These are phyloP conservation scores for Brassica balearica DNA, from an alignment of 441 rosid species.

Conservation along the genomic window DNA sequence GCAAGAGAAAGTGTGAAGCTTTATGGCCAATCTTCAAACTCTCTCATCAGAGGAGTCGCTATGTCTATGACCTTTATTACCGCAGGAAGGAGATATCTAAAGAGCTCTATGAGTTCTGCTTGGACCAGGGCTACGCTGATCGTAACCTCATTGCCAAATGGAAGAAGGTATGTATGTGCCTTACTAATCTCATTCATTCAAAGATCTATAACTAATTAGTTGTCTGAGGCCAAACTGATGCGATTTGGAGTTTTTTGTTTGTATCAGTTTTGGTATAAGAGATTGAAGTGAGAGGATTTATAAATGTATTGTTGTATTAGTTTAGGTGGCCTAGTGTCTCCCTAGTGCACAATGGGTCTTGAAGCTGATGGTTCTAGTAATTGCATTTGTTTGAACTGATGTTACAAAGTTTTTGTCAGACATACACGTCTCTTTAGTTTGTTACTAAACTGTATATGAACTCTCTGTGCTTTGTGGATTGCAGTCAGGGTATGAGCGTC, in stretches of 20 bases:
- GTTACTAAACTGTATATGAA: background rate
- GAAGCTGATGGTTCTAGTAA: background rate
- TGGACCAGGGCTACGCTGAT: constrained; percentile 79
- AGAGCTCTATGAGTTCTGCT: constrained; percentile 77
- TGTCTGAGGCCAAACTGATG: background rate
- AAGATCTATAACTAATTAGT: background rate
- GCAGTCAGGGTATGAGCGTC: constrained; percentile 68
- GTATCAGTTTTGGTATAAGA: background rate
- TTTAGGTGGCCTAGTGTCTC: background rate
- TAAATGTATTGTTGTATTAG: background rate
- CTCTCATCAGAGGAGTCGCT: constrained; percentile 79
- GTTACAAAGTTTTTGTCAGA: background rate
- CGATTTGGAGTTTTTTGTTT: background rate
- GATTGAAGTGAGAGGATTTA: background rate
- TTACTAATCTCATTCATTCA: too few species aligned
- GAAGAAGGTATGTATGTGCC: too few species aligned
- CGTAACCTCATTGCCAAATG: constrained; percentile 60
- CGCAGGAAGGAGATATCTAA: constrained; percentile 70
- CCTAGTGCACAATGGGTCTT: background rate
- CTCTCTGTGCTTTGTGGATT: constrained; percentile 19
- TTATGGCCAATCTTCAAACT: constrained; percentile 84
- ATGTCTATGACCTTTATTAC: constrained; percentile 66
- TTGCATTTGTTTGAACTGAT: background rate
- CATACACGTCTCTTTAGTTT: background rate
- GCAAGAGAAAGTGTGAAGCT: constrained; percentile 79